Conservation (phyloP, 1,284 basidiomycete genomes). For the Sporisorium sorghi region DNA sequence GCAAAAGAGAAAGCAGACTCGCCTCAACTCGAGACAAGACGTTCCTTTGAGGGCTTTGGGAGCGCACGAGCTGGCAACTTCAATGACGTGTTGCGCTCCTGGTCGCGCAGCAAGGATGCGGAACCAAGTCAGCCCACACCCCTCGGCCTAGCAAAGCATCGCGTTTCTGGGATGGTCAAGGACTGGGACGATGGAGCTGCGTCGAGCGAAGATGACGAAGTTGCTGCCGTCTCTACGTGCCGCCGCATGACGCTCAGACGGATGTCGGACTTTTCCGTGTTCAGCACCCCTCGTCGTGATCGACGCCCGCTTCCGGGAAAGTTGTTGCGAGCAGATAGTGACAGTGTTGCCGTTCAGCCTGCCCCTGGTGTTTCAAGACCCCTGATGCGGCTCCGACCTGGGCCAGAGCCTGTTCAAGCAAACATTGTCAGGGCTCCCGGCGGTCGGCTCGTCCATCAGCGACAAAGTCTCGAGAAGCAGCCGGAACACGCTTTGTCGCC, state of each 20-base stretch:
- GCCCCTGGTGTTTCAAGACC: background rate
- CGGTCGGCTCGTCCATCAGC: background rate
- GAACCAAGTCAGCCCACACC: background rate
- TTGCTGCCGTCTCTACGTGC: conserved; percentile 21
- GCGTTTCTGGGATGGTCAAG: conserved; percentile 7
- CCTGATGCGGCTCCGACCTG: background rate
- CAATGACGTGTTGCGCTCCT: conserved; percentile 1
- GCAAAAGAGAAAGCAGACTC: background rate
- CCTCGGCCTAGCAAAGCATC: background rate
- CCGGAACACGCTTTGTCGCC: background rate
- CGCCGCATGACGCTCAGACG: conserved; percentile 28
- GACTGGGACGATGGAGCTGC: conserved; percentile 8
- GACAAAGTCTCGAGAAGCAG: background rate
- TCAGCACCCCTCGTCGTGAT: conserved; percentile 6
- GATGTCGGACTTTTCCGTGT: conserved; percentile 18
- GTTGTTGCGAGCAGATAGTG: background rate
- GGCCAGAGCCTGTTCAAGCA: background rate
- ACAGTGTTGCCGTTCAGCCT: background rate
- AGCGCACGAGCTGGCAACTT: background rate
- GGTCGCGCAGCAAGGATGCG: background rate
- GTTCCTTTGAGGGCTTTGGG: background rate
- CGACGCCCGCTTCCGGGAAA: conserved; percentile 3
- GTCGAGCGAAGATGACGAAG: conserved; percentile 25
- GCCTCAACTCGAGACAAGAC: background rate
- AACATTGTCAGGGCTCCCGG: too few relatives aligned